Percentiles rank a stretch among this genome's conserved stretches.
These are phyloP conservation scores for Komagataea norvegica DNA, from an alignment of 1,139 yeast species.

Conservation along the genomic window DNA sequence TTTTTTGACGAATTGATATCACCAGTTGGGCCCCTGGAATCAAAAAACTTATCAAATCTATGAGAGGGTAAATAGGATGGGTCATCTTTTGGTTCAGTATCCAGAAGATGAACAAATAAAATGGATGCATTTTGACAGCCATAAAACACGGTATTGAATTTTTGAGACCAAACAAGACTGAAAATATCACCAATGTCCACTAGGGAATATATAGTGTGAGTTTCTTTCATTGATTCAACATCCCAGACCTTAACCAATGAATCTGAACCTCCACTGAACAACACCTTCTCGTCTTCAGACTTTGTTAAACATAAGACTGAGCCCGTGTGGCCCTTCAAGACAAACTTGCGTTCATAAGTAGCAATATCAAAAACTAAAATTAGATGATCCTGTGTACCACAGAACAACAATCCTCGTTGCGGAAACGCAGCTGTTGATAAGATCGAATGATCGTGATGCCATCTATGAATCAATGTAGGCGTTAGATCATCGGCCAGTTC, in stretches of 20 bases:
- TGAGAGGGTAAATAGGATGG: conserved; percentile 63
- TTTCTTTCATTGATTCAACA: conserved; percentile 39
- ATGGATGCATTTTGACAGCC: conserved; percentile 94
- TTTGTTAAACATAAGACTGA: conserved; percentile 68
- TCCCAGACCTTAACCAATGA: conserved; percentile 86
- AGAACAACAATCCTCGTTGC: conserved; percentile 54
- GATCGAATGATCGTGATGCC: conserved; percentile 72
- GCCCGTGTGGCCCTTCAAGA: conserved; percentile 55
- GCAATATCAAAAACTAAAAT: conserved; percentile 66
- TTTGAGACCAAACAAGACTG: conserved; percentile 67
- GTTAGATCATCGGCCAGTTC: not conserved
- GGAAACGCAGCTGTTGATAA: conserved; percentile 74
- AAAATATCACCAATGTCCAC: conserved; percentile 93
- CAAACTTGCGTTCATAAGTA: conserved; percentile 50
- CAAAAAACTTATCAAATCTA: conserved; percentile 83
- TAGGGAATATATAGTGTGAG: conserved; percentile 71
- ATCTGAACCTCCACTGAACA: conserved; percentile 88
- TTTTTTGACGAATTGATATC: conserved; percentile 4
- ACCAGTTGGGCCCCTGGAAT: conserved; percentile 85
- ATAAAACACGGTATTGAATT: conserved; percentile 58
- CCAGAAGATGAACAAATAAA: conserved; percentile 50
- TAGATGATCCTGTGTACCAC: conserved; percentile 93
- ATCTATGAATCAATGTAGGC: conserved; percentile 52
- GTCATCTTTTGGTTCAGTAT: conserved; percentile 29
- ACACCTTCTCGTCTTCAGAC: conserved; percentile 51